Conservation (phyloP, 257 asterid species). For the Solanum rostratum region DNA sequence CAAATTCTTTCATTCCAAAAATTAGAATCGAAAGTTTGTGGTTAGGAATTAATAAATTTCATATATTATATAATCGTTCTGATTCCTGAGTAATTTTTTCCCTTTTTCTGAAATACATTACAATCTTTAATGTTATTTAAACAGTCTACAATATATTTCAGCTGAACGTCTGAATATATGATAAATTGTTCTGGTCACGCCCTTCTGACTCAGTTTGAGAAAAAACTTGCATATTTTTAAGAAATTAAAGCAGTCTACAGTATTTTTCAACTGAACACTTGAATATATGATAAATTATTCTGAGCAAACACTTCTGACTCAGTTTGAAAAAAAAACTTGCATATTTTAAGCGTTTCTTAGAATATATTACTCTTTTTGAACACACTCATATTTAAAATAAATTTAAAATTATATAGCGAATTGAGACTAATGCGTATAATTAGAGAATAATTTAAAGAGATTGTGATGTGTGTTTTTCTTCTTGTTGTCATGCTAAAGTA, state of each 20-base stretch:
- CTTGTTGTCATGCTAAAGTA: background rate
- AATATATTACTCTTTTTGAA: background rate
- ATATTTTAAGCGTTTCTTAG: background rate
- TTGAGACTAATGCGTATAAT: background rate
- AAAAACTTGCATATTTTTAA: too few relatives aligned
- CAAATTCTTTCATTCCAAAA: background rate
- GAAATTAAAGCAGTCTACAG: too few relatives aligned
- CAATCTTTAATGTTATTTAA: too few relatives aligned
- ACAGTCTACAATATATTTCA: too few relatives aligned
- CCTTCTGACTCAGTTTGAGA: too few relatives aligned
- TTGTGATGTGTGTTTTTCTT: background rate
- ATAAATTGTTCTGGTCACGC: too few relatives aligned
- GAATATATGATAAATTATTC: background rate
- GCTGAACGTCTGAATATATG: too few relatives aligned
- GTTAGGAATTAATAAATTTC: background rate
- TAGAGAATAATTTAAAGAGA: background rate
- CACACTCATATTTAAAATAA: fast-evolving
- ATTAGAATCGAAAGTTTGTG: background rate
- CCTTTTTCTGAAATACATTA: background rate
- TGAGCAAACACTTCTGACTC: background rate
- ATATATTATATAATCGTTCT: too few relatives aligned
- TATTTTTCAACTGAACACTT: background rate
- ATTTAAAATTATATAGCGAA: background rate
- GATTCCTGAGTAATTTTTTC: background rate
- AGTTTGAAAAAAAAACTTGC: too few relatives aligned